Evolutionary conservation across 1,284 basidiomycete species (phyloP), one percentile per base, ranked within the genome.

Genomic region (Exsudoporus floridanus): DNA sequence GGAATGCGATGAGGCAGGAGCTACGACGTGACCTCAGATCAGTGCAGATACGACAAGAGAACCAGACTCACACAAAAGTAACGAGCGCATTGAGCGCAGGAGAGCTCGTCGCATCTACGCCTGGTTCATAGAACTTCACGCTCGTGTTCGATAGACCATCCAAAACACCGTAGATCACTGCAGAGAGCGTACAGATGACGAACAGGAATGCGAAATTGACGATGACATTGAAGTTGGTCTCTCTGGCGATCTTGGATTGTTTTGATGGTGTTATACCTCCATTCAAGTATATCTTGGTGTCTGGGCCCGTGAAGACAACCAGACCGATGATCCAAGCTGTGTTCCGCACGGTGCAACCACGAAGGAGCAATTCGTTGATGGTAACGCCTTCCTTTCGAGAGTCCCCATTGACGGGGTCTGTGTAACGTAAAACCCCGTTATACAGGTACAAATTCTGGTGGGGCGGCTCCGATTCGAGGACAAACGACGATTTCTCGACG

Each of bases 251-350:
- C 78, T 97, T 98, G 64, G 88, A 90, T 51, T 92, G 88, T 68
- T 98, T 98, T 18, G 91, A 93, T 1, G 92, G 92, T 0, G 92
- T 94, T 16, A 86, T 88, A 23, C 94, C 94, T 35, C 92, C 92
- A 64, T 98, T 99, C 60, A 98, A 75, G 90, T 98, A 96, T 67
- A 98, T 98, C 81, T 98, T 99, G 46, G 95, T 95, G 73, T 99
- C 95, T 4, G 84, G 82, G 30, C 96, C 96, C 0, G 96, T 99
- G 72, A 94, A 99, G 30, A 90, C 86, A 33, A 98, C 95, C 31
- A 99, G 71, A 8, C 94, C 95, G 58, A 98, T 92, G 50, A 95
- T 82, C 96, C 96, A 99, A 30, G 84, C 76, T 0, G 94, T 98
- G 67, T 98, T 98, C 39, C 96, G 82, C n/a, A 98, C 73, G 0